Evolutionary conservation across 148 eudicot genomes (phyloP), one percentile per base, ranked within the genome.

Genomic region (Tetragonia tetragonoides): DNA sequence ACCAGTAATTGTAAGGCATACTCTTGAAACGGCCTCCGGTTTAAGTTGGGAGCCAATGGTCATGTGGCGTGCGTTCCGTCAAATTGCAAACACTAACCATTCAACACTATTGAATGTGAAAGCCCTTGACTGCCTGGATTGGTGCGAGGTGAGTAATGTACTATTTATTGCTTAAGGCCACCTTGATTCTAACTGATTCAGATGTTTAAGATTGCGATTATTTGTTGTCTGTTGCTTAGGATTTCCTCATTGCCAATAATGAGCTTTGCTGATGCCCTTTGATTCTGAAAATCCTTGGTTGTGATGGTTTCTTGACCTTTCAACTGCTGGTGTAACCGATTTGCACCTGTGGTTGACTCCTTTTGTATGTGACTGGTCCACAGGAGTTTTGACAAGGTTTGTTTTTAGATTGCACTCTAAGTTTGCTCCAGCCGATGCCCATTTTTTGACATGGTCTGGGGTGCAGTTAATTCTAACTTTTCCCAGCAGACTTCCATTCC

Each of bases 1-100:
- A 75, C 93, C 89, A 6, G 78, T 88, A 62, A 87, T 90, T 59
- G 89, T 90, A 5, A 73, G 85, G 21, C 80, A 80, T 79, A 85
- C 81, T 64, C 89, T 90, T 72, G 84, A 85, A 57, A 85, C 89
- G 40, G 79, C 89, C 40, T 57, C 75, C 80, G 93, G 91, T 53
- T 84, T 90, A 80, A 88, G 91, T 77, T 90, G 93, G 93, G 91
- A 88, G 47, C 91, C 93, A 10, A 77, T 88, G 93, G 91, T 90
- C 37, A 88, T 90, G 89, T 88, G 91, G 93, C 93, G 89, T 83
- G 91, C 93, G 37, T 83, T 82, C 61, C 93, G 93, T 66, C 88
- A 88, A 76, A 75, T 83, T 34, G 72, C 9, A 7, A 80, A 85
- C 46, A 54, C 41, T 10, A 81, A 80, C 1, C 78, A 86, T 60